Evolutionary conservation across 352 stramenopile genomes (phyloP), one percentile per base, ranked within the genome.

Genomic region (Pythium phragmiticola): DNA sequence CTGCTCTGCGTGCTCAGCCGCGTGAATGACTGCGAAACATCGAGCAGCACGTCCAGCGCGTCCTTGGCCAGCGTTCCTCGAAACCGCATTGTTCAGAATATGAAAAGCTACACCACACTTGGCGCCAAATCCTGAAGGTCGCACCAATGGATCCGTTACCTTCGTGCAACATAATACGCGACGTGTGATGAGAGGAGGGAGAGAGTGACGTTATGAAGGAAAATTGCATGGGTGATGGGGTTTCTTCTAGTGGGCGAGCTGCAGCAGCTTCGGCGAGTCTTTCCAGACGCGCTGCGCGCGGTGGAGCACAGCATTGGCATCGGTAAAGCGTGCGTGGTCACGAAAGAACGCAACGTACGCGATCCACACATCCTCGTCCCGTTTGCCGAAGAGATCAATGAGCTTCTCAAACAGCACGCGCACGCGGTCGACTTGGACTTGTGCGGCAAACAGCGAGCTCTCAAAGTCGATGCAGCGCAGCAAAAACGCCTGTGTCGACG

Each of bases 351-450:
- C 72, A 41, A 94, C 74, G 72, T 95, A 95, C 54, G 69, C 70
- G 66, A 90, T 58, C 82, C 83, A 95, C 4, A 87, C 76, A 37
- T 88, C 82, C 57, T 93, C 81, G 4, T 76, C 62, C 26, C 60
- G 48, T 41, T 57, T 56, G 46, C 87, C 82, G 37, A 89, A 95
- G 3, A 95, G 66, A 51, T 94, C 87, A 33, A 95, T 72, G 50
- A 94, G 62, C 72, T 91, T 91, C 68, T 95, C 87, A 61, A 91
- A 94, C 47, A 95, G 65, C 56, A 69, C 63, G 43, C 80, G 82
- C 61, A 92, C 78, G 16, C 77, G 72, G 13, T 70, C 42, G 13
- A 82, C 65, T 14, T 72, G 60, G 19, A 84, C 67, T 30, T 71
- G 66, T 6, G 60, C 52, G 0, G 69, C 56, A 8, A 73, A 47